Evolutionary conservation across 129 eudicot genomes (phyloP).

Genomic region (Ambrosia artemisiifolia): DNA sequence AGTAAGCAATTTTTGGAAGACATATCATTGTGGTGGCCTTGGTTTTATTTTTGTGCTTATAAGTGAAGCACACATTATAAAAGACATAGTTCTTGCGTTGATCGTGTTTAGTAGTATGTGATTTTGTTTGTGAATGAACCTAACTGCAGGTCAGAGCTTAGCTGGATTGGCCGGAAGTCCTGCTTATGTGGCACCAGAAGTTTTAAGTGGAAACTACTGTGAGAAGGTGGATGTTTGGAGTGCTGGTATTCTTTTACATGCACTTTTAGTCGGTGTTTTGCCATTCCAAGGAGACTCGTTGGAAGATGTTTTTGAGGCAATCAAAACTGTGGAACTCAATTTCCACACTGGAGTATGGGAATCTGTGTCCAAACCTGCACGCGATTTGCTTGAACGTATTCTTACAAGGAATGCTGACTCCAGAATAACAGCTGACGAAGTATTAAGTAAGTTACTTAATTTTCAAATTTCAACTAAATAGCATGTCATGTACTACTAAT

Average conservation of each 20-base stretch:
- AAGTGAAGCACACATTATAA: neutral
- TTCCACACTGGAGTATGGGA: slow-evolving; percentile 72
- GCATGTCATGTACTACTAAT: neutral
- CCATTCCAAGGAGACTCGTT: slow-evolving; percentile 89
- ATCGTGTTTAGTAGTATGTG: neutral
- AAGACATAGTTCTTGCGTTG: neutral
- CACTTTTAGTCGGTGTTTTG: slow-evolving; percentile 75
- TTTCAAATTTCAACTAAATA: neutral
- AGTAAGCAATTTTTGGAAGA: neutral
- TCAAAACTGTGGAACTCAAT: slow-evolving; percentile 64
- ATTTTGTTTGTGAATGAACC: neutral
- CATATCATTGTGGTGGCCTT: neutral
- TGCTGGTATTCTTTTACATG: slow-evolving; percentile 94
- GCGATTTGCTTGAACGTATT: slow-evolving; percentile 83
- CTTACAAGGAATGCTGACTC: slow-evolving; percentile 65
- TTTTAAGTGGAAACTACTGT: slow-evolving; percentile 60
- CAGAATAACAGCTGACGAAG: slow-evolving; percentile 83
- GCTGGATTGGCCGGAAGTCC: slow-evolving; percentile 96
- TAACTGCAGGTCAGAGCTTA: slow-evolving; percentile 78
- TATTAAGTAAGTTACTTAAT: slow-evolving; percentile 57
- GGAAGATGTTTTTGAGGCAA: slow-evolving; percentile 78
- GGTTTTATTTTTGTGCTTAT: neutral
- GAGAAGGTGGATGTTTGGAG: slow-evolving; percentile 99
- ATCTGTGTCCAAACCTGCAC: slow-evolving; percentile 88
- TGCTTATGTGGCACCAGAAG: slow-evolving; percentile 96